Base-by-base conservation (phyloP, 306 rosid genomes). In the Aeschynomene evenia region DNA sequence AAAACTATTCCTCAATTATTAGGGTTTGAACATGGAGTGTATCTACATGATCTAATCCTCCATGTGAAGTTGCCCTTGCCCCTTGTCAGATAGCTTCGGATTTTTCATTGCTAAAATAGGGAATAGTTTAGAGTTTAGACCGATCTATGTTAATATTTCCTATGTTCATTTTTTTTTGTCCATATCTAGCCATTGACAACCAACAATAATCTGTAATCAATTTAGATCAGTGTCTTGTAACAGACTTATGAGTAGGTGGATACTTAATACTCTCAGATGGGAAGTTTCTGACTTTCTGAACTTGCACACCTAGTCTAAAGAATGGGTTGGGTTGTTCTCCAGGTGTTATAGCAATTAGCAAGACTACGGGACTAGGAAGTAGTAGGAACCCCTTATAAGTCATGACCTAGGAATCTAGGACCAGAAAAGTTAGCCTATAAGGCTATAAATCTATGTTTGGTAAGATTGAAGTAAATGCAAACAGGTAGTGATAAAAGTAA, bases 61-160 rank as follows among this genome's bases (percentile, higher is more conserved):
- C 77, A 78, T 72, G 78, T 66, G 82, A 66, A 24, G 75, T 24
- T 45, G 26, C 56, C 69, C 51, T 56, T 40, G 71, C 67, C 62
- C n/a, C 31, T 28, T 28, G 31, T 28, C 23, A 69, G 15, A 53
- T 26, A 55, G 2, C 49, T 68, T 54, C 42, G 16, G 50, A 62
- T 61, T 37, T 51, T 29, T 61, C 54, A 14, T 73, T 40, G 26
- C 48, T 34, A 10, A 31, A 45, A 45, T 37, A 8, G 20, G 19
- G 19, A 45, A 6, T 24, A 21, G 18, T 23, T 54, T 24, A 13
- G 42, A 21, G 18, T 23, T 54, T 24, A 13, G 42, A 57, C 63
- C 9, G 18, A 36, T 10, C 19, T 2, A 28, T 42, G 29, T 60
- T 29, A 2, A 37, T 13, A 36, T 70, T 26, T 61, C 19, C 40